A percentile compares a stretch with the other conserved stretches of the same genome.
These are phyloP conservation scores for Sutorius australiensis DNA, from an alignment of 768 basidiomycete species.

Conservation along the genomic window DNA sequence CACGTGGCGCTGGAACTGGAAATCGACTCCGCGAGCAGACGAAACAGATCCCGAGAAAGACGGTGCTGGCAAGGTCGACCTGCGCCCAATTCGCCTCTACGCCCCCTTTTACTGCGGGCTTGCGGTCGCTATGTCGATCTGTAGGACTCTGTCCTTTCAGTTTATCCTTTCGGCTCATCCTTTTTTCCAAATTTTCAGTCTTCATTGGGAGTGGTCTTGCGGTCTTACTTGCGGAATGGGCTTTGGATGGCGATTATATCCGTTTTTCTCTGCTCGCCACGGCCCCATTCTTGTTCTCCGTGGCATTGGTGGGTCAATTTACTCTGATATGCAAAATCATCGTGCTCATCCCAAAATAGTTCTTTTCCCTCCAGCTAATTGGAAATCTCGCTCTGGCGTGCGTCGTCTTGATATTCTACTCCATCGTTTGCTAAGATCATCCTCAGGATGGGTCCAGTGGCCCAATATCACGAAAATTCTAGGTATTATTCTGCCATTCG, in stretches of 20 bases:
- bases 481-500: conserved; percentile 73
- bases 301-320: conserved; percentile 55
- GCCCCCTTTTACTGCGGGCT: conserved; percentile 73
- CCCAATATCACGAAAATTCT: conserved; percentile 82
- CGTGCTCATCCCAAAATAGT: conserved; percentile 38
- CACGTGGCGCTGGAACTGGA: conserved; percentile 44
- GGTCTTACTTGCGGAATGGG: conserved; percentile 61
- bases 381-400: conserved; percentile 61
- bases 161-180: conserved; percentile 7
- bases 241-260: conserved; percentile 54
- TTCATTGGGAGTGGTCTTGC: conserved; percentile 63
- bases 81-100: conserved; percentile 56
- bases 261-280: conserved; percentile 67
- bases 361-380: conserved; percentile 70
- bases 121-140: conserved; percentile 57
- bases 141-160: conserved; percentile 38
- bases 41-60: conserved; percentile 50
- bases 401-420: not conserved
- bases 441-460: conserved; percentile 70
- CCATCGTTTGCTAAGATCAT: conserved; percentile 2
- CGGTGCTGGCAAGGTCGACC: conserved; percentile 19
- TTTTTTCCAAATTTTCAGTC: conserved; percentile 50
- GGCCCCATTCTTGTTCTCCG: conserved; percentile 68
- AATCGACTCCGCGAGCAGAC: conserved; percentile 27
- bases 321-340: not conserved